Evolutionary conservation across 2,329 filamentous ascomycete genomes (phyloP).

Genomic region (Exophiala alcalophila): DNA sequence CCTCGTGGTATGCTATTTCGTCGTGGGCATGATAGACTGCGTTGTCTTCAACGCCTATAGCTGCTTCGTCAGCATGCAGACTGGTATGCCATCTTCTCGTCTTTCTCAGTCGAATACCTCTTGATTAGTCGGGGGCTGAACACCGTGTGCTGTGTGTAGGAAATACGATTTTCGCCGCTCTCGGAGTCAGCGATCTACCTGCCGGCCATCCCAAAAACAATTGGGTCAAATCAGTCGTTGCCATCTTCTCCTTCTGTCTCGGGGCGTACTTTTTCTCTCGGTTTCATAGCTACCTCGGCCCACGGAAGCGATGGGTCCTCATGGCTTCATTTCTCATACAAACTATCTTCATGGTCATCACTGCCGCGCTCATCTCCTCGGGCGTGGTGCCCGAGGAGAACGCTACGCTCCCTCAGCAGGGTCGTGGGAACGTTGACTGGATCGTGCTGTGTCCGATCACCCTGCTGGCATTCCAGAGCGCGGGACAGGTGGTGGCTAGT

Average conservation of each 20-base stretch:
- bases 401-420: conserved; percentile 27
- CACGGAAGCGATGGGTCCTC: conserved; percentile 39
- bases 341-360: conserved; percentile 36
- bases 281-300: conserved; percentile 34
- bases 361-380: conserved; percentile 29
- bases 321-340: conserved; percentile 41
- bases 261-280: conserved; percentile 41
- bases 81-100: conserved; percentile 35
- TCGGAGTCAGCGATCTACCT: conserved; percentile 41
- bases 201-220: conserved; percentile 35
- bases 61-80: conserved; percentile 48
- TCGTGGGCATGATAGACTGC: conserved; percentile 44
- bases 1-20: conserved; percentile 36
- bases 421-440: conserved; percentile 14
- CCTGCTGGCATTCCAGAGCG: conserved; percentile 41
- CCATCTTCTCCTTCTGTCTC: conserved; percentile 37
- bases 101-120: conserved; percentile 3
- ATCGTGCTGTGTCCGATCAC: conserved; percentile 36
- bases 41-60: conserved; percentile 46
- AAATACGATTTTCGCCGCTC: conserved; percentile 45
- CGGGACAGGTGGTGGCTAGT: conserved; percentile 43
- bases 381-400: conserved; percentile 34
- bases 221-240: conserved; percentile 44
- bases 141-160: conserved; percentile 34
- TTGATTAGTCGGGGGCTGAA: conserved; percentile 14